Evolutionary conservation across 31 red algal species (phyloP), one percentile per base, ranked within the genome.

Genomic region (Endocladia muricata): DNA sequence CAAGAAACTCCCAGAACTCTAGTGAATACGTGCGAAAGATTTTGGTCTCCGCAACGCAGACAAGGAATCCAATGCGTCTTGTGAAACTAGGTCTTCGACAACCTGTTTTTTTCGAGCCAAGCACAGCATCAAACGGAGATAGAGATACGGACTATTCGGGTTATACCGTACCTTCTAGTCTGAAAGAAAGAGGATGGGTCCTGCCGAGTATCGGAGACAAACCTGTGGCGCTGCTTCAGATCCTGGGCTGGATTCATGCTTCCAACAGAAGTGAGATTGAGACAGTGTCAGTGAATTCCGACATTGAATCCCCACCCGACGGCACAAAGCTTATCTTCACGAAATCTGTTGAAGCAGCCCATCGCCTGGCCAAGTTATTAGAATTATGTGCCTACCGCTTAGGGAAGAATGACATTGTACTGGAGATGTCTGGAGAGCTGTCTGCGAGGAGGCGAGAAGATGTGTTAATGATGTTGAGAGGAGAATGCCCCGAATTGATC

Each of bases 1-100:
- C 66, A 4, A 52, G 38, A 0, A 75, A 29, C 21, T 39, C 65
- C 47, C 31, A 36, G 22, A 7, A 43, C 2, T 88, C 85, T 15
- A 37, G 81, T 43, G 67, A 76, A 58, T 68, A 61, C n/a, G 75
- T 99, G n/a, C 70, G 92, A 13, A 95, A 93, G 43, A 73, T 98
- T 58, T 69, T 98, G 19, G 84, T 86, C 22, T 98, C 96, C 1
- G 96, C 96, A n/a, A 98, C 96, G 37, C 96, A 98, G 54, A 90
- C 96, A 4, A 58, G 37, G 34, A 91, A 97, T 47, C 88, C 94
- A n/a, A 82, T 52, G 67, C 73, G 79, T 19, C 40, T 97, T 34
- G 62, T 86, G 15, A 60, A 70, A 6, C 79, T 97, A 33, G 84
- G 63, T 43, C 49, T 88, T 37, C 73, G 74, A 5, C 1, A 79